Evolutionary conservation across 179 eudicot genomes (phyloP), one percentile per base, ranked within the genome.

Genomic region (Beta lomatogona): DNA sequence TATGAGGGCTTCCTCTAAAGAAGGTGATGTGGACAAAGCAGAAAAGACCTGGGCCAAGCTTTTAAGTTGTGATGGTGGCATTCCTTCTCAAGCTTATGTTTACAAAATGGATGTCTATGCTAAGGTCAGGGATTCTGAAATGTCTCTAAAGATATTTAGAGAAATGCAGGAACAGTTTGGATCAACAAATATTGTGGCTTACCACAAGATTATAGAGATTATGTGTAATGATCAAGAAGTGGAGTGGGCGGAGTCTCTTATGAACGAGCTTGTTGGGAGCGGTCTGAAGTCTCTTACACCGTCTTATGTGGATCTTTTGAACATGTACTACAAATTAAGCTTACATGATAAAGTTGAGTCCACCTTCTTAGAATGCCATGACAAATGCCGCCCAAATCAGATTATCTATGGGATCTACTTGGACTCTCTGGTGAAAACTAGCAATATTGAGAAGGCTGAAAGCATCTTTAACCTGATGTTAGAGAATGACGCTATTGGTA

Each of bases 1-100:
- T 72, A 79, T 92, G 75, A 92, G 99, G 88, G 94, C 97, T 77
- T 94, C 91, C 77, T 88, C 98, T 66, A 97, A 93, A 83, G 88
- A 82, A 64, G 98, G 97, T 45, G 88, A 94, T 88, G 82, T 97
- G 77, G 88, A 79, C 14, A 95, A 90, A 86, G 97, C 92, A 57
- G 97, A 97, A 84, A 83, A 78, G 73, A 88, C 89, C 73, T 96
- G 98, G 97, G 70, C 63, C 66, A 91, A 85, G 84, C 93, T 96
- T 77, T 85, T 85, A 21, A 59, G 64, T 36, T 81, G 78, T 76
- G 90, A 85, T 71, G 83, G 75, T 75, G 82, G 78, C 55, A 79
- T 91, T 81, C 97, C 96, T 74, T 83, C 90, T 84, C 93, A 91
- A 89, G 97, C 97, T 65, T 93, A 88, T 89, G 88, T 93, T 55